phyloP scores from a whole-genome alignment of 768 basidiomycete genomes.

The Mycena rebaudengoi region DNA sequence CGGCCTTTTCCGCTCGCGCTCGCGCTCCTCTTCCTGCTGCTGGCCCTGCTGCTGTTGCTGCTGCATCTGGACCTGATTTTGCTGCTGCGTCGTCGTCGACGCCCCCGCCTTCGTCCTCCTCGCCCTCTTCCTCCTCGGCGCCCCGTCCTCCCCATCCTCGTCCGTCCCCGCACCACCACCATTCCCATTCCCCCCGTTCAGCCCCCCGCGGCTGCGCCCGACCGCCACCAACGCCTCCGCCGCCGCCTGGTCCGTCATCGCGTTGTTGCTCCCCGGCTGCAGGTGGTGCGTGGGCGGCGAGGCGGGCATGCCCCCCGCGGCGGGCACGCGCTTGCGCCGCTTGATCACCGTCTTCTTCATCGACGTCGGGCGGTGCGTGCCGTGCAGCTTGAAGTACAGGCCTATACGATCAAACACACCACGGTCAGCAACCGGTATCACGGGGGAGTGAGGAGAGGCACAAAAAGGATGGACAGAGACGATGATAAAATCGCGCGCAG shows the following conservation, averaged over 20 bases:
- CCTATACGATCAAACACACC: constrained; percentile 55
- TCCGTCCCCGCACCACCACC: constrained; percentile 73
- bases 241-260: constrained; percentile 86
- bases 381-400: constrained; percentile 98
- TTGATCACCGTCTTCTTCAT: constrained; percentile 99
- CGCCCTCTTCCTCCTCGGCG: constrained; percentile 69
- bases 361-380: constrained; percentile 94
- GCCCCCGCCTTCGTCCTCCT: too few species aligned
- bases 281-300: constrained; percentile 23
- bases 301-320: constrained; percentile 75
- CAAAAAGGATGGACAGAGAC: constrained; percentile 15
- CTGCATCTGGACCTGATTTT: too few species aligned
- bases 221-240: constrained; percentile 90
- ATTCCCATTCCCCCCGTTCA: constrained; percentile 90
- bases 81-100: too few species aligned
- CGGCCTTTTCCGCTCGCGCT: constrained; percentile 41
- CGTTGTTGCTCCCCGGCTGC: too few species aligned
- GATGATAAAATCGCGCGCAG: too few species aligned
- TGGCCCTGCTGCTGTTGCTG: constrained; percentile 39
- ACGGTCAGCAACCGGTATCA: not conserved
- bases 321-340: constrained; percentile 95
- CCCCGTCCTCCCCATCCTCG: constrained; percentile 51
- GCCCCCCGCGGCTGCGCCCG: too few species aligned
- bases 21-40: not conserved
- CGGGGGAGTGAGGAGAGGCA: constrained; percentile 17